Evolutionary conservation across 2,329 filamentous ascomycete genomes (phyloP), one percentile per base, ranked within the genome.

Genomic region (Dactylellina cionopaga): DNA sequence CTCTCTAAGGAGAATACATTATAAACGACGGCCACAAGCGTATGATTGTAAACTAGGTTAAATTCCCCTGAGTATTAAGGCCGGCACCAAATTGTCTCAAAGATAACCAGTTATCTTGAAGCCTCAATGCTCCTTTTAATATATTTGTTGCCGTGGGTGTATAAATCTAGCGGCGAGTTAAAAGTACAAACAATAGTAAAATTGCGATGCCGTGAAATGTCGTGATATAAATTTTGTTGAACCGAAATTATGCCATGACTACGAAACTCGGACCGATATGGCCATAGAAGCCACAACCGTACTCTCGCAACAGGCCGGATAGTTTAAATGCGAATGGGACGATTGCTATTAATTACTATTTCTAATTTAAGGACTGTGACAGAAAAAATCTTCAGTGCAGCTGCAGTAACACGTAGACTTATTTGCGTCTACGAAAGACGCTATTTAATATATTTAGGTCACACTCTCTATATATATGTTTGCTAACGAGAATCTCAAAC

Each of bases 31-130:
- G 39, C 55, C 39, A 59, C 55, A 62, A 49, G 47, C 37, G 25
- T 47, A 31, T 24, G 33, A 55, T 15, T 33, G 25, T 24, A 5
- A 13, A 46, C 51, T 15, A 59, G 33, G 63, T 29, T 52, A 68
- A 68, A 59, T 37, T 29, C 59, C 65, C 68, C 59, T 72, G 68
- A 72, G 60, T 64, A 44, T 46, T 15, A 64, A 37, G 43, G 46
- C 33, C 22, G 44, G 31, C 31, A 52, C 41, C 43, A n/a, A 29
- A 44, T 43, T 65, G 59, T 72, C 58, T 72, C 58, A 65, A 25
- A 60, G 68, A 72, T 72, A 72, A 72, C 68, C 59, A 72, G 59
- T 72, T 72, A 72, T 65, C 68, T 47, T 56, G 55, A 54, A 54
- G 44, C 54, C 51, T 29, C 62, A 27, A 25, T 58, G 24, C 44